Conservation (phyloP, 2,329 filamentous ascomycete species). For the Kalmusia sp. region DNA sequence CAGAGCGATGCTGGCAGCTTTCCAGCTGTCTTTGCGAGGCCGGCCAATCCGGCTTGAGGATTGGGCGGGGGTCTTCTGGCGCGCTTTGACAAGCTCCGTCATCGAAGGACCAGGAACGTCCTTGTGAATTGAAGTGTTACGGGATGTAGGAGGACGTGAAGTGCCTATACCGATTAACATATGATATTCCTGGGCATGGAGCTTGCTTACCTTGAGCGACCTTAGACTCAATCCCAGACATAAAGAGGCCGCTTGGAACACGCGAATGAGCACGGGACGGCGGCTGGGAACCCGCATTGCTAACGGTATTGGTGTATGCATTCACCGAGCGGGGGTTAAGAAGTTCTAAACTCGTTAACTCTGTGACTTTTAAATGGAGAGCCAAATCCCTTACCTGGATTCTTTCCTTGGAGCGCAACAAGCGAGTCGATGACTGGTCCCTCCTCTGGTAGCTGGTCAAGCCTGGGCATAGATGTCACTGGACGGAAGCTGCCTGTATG, state of each 20-base stretch:
- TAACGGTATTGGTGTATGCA: not conserved
- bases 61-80: conserved; percentile 8
- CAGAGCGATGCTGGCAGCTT: conserved; percentile 12
- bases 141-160: not conserved
- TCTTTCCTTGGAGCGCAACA: not conserved
- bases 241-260: not conserved
- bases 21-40: conserved; percentile 20
- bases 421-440: not conserved
- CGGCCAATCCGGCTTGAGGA: conserved; percentile 9
- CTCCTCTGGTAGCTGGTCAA: not conserved
- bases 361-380: no score
- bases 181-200: not conserved
- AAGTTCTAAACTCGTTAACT: not conserved
- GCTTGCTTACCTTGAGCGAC: not conserved
- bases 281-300: not conserved
- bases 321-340: not conserved
- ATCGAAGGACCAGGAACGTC: not conserved
- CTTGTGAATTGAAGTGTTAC: not conserved
- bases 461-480: conserved; percentile 5
- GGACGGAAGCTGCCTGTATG: not conserved
- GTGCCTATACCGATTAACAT: not conserved
- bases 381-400: not conserved
- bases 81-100: not conserved
- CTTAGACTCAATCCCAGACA: not conserved
- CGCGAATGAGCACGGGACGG: not conserved